phyloP scores from a whole-genome alignment of 148 eudicot species.

The Camellia japonica region DNA sequence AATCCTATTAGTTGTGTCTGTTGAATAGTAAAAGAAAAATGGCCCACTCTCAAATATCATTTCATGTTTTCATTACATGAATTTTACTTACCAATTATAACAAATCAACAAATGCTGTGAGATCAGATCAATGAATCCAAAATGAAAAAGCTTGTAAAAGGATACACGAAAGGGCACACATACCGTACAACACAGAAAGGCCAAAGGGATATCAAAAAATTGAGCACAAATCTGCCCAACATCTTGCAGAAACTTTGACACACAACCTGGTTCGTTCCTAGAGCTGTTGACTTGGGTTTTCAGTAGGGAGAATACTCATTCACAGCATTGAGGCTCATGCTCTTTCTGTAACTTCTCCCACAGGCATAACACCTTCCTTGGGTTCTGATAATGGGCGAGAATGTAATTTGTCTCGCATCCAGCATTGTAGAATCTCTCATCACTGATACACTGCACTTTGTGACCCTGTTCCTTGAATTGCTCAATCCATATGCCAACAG shows the following conservation, averaged over 20 bases:
- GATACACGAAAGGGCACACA: not conserved
- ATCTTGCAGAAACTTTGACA: not conserved
- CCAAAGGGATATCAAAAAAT: not conserved
- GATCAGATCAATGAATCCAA: not conserved
- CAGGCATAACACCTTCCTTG: conserved; percentile 15
- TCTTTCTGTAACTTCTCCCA: conserved; percentile 19
- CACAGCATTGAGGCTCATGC: conserved; percentile 17
- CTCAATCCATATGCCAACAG: conserved; percentile 34
- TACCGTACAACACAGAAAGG: no score
- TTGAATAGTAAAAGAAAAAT: no score
- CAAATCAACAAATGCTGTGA: not conserved
- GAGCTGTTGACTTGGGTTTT: not conserved
- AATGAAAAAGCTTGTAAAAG: not conserved
- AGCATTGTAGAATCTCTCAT: conserved; percentile 17
- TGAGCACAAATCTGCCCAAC: not conserved
- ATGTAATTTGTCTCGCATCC: conserved; percentile 44
- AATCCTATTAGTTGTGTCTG: no score
- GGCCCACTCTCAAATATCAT: no score
- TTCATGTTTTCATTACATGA: not conserved
- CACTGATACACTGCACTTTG: conserved; percentile 23
- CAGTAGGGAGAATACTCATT: not conserved
- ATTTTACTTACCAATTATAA: not conserved
- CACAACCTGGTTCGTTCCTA: not conserved
- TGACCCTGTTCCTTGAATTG: conserved; percentile 27
- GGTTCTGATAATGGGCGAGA: conserved; percentile 53